These are phyloP conservation scores for Zarea fungicola DNA, from an alignment of 2,329 filamentous ascomycete genomes.

Conservation along the genomic window DNA sequence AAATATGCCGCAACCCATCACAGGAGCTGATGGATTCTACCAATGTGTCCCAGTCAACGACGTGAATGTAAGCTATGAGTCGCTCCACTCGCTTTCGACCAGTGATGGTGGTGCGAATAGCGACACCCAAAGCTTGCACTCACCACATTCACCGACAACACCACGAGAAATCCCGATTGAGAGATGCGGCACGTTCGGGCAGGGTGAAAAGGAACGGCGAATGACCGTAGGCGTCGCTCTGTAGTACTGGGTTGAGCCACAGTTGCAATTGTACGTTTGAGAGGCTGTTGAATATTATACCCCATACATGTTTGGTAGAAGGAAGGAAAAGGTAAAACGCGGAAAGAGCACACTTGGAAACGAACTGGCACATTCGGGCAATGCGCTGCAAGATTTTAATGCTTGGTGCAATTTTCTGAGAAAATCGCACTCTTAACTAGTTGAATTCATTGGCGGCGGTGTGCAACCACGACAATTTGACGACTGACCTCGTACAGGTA, in stretches of 20 bases:
- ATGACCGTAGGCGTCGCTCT: conserved; percentile 25
- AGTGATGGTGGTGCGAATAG: conserved; percentile 35
- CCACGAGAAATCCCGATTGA: conserved; percentile 36
- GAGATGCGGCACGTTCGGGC: conserved; percentile 27
- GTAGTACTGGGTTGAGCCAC: conserved; percentile 9
- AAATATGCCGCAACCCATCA: conserved; percentile 49
- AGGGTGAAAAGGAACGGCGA: conserved; percentile 15
- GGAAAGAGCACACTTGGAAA: not conserved
- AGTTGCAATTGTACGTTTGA: not conserved
- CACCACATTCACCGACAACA: conserved; percentile 42
- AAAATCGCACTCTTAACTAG: not conserved
- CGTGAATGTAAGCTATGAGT: conserved; percentile 38
- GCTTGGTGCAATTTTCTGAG: not conserved
- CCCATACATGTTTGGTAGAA: not conserved
- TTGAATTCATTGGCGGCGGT: too few relatives aligned
- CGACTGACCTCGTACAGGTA: conserved; percentile 7
- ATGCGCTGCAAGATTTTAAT: not conserved
- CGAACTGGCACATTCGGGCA: conserved; percentile 3
- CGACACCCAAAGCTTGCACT: conserved; percentile 36
- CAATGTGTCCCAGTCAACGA: conserved; percentile 42
- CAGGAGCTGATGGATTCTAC: conserved; percentile 51
- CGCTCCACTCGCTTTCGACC: conserved; percentile 43
- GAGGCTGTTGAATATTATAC: conserved; percentile 4
- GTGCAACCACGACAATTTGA: not conserved
- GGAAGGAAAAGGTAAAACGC: not conserved